Conservation (phyloP, 345 rosid species). For the Rhodomyrtus tomentosa region DNA sequence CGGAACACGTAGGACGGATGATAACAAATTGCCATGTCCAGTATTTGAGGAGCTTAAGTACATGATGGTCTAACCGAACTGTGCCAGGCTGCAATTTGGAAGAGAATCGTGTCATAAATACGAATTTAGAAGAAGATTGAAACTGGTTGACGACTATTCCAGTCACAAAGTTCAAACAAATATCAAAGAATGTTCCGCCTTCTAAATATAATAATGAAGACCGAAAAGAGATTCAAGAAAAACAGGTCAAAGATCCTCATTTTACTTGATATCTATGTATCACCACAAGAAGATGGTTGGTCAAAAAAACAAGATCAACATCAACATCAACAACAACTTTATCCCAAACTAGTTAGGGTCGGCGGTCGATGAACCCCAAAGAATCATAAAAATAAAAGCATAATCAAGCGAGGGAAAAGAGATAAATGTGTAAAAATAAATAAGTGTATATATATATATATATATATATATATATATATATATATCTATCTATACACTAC, state of each 20-base stretch:
- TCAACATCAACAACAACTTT: too few species aligned
- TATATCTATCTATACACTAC: too few species aligned
- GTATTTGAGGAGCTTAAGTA: conserved; percentile 60
- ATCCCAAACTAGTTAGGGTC: too few species aligned
- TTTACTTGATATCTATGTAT: background rate
- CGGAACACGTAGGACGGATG: conserved; percentile 74
- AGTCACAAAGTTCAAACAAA: background rate
- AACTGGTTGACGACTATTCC: background rate
- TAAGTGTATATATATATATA: too few species aligned
- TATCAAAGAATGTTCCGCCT: background rate
- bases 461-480: too few species aligned
- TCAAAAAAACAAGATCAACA: too few species aligned
- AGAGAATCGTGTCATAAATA: background rate
- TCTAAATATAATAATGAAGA: background rate
- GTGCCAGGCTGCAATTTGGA: conserved; percentile 53
- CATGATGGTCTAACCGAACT: conserved; percentile 55
- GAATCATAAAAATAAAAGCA: too few species aligned
- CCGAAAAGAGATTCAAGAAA: background rate
- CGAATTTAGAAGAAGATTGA: background rate
- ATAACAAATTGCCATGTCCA: conserved; percentile 99
- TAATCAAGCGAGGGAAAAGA: too few species aligned
- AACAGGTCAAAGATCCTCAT: background rate
- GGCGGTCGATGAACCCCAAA: too few species aligned
- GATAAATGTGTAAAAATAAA: too few species aligned
- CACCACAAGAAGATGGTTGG: background rate